phyloP scores from a whole-genome alignment of 2,329 filamentous ascomycete species.

The Stachybotrys chartarum region DNA sequence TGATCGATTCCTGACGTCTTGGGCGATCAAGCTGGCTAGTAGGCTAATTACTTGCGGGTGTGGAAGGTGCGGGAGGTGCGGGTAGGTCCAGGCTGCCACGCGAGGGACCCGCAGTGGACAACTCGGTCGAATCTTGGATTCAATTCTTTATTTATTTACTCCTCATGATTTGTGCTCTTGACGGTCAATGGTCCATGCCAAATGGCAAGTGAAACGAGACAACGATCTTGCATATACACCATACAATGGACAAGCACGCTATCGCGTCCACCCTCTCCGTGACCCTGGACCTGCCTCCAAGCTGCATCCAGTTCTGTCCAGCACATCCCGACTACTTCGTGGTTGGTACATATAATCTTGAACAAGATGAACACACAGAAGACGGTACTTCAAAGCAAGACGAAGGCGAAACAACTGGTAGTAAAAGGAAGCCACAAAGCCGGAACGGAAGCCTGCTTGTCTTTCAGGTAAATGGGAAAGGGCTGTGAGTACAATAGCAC shows the following conservation, averaged over 20 bases:
- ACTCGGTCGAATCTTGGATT: no score
- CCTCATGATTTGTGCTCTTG: no score
- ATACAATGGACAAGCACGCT: not conserved
- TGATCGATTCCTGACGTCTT: no score
- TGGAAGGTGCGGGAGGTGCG: no score
- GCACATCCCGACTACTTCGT: conserved; percentile 58
- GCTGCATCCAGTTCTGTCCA: conserved; percentile 70
- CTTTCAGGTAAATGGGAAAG: conserved; percentile 45
- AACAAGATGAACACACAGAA: conserved; percentile 33
- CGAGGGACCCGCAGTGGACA: no score
- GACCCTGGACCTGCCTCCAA: conserved; percentile 61
- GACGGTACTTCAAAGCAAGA: conserved; percentile 12
- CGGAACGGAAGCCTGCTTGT: conserved; percentile 70
- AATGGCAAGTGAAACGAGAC: no score
- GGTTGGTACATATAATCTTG: conserved; percentile 77
- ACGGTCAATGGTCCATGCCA: no score
- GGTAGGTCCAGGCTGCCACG: no score
- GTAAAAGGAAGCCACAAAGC: conserved; percentile 41
- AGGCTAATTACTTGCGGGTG: no score
- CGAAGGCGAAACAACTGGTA: conserved; percentile 13
- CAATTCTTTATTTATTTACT: no score
- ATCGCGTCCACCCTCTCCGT: conserved; percentile 40
- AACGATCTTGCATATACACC: no score
- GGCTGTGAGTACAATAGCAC: conserved; percentile 43
- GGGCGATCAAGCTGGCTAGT: no score